Evolutionary conservation across 768 basidiomycete genomes (phyloP), one percentile per base, ranked within the genome.

Genomic region (Rhodotorula taiwanensis): DNA sequence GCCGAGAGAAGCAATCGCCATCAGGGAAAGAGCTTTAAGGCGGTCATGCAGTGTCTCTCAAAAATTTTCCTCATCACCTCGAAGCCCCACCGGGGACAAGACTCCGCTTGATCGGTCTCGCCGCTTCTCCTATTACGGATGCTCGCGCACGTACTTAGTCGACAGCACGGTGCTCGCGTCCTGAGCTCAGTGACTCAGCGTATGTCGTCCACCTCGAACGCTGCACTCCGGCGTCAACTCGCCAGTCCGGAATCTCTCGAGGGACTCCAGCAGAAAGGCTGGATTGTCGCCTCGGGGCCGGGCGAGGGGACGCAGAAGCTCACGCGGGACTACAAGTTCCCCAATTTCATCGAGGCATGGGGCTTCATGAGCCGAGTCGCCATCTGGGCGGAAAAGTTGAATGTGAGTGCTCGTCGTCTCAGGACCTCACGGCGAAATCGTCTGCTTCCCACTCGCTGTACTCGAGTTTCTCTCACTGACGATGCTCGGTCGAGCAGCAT

Each of bases 291-390:
- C 20, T 23, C 58, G 23, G 57, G 25, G 14, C 23, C 44, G 1
- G n/a, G 23, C 2, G 21, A 33, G 25, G 9, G 3, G 8, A 13
- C 15, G 6, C 50, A 55, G 16, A 16, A 18, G 5, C 44, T 66
- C 5, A 25, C 36, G 31, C 50, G 52, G 1, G 50, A 47, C 9
- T 66, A 47, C 50, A 9, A 20, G 23, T 69, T 69, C 64, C 56
- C 56, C 23, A 60, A 69, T 48, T 69, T 69, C 30, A 47, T 55
- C 10, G 30, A 59, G 31, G 68, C 68, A 4, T 69, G 68, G 68
- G 60, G 54, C 0, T 69, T 69, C 64, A 62, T 69, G 64, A 60
- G 34, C 30, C 43, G 68, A 16, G 58, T 62, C 34, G 68, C 68
- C 8, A 45, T 69, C 9, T 48, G 42, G 9, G 68, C 68, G 3